A percentile compares a stretch with the other conserved stretches of the same genome.
phyloP scores from a whole-genome alignment of 2,329 filamentous ascomycete species.

The Chaetomium olivaceum region DNA sequence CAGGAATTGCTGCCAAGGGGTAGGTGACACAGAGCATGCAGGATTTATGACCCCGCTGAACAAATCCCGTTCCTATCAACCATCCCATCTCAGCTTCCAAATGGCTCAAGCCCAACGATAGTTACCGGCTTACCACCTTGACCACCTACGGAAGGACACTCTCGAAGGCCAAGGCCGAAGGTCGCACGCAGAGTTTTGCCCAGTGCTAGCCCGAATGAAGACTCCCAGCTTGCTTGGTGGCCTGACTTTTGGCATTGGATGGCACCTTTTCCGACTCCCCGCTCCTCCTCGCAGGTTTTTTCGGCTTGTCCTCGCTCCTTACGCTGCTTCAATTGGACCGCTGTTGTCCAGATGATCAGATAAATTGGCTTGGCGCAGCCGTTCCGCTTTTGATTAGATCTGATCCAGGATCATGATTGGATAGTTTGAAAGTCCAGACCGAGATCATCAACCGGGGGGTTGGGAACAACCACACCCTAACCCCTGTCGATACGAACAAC shows the following conservation, averaged over 20 bases:
- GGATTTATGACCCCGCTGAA: background rate
- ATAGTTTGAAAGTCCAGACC: background rate
- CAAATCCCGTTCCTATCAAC: background rate
- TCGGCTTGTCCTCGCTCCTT: background rate
- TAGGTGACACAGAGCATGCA: background rate
- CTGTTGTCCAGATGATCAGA: conserved; percentile 31
- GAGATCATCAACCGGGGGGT: background rate
- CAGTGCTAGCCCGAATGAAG: background rate
- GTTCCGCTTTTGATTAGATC: conserved; percentile 19
- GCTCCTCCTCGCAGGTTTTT: background rate
- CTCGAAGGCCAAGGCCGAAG: background rate
- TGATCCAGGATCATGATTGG: conserved; percentile 12
- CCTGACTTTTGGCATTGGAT: background rate
- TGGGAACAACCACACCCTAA: background rate
- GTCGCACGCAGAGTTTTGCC: background rate
- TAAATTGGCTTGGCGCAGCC: conserved; percentile 24
- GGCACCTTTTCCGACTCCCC: conserved; percentile 6
- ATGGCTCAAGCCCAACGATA: background rate
- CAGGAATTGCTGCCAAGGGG: background rate
- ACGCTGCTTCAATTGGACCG: background rate
- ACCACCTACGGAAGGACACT: background rate
- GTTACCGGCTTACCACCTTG: background rate
- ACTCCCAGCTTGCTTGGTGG: background rate
- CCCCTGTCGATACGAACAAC: background rate
- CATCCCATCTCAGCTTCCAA: background rate